phyloP scores from a whole-genome alignment of 768 basidiomycete species.

The Suillus plorans region DNA sequence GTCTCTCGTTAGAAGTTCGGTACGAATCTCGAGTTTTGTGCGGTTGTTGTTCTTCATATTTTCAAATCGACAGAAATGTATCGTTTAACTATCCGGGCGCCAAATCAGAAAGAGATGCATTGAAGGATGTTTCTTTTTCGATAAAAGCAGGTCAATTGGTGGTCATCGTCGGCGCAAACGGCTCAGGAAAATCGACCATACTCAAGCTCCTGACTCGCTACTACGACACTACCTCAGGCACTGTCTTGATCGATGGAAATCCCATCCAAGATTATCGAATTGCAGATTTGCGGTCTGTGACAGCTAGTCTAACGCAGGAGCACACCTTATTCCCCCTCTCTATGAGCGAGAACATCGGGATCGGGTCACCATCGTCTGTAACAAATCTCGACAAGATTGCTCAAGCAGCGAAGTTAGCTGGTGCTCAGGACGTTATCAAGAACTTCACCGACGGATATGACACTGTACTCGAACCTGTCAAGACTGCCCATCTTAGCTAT shows the following conservation, averaged over 20 bases:
- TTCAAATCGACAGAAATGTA: conserved; percentile 39
- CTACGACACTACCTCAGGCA: conserved; percentile 33
- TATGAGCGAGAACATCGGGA: conserved; percentile 39
- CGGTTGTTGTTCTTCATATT: neutral
- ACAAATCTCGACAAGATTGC: conserved; percentile 15
- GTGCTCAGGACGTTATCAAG: conserved; percentile 40
- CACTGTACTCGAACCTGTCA: conserved; percentile 37
- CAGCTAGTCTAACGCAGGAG: conserved; percentile 43
- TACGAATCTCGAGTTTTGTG: conserved; percentile 1
- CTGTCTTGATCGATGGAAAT: conserved; percentile 39
- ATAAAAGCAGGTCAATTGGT: conserved; percentile 33
- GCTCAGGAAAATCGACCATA: conserved; percentile 36
- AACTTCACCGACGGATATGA: conserved; percentile 37
- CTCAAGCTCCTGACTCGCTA: conserved; percentile 41
- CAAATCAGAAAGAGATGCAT: conserved; percentile 19
- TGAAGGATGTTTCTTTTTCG: conserved; percentile 28
- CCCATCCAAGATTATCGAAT: conserved; percentile 34
- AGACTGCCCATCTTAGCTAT: conserved; percentile 28
- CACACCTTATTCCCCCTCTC: conserved; percentile 38
- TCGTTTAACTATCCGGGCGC: conserved; percentile 52
- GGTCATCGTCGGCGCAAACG: conserved; percentile 35
- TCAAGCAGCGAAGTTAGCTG: conserved; percentile 33
- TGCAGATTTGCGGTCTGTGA: conserved; percentile 34
- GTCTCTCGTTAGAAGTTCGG: conserved; percentile 21
- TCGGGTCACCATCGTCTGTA: conserved; percentile 28